These are phyloP conservation scores for Diospyros lotus DNA, from an alignment of 148 eudicot species.

Conservation along the genomic window DNA sequence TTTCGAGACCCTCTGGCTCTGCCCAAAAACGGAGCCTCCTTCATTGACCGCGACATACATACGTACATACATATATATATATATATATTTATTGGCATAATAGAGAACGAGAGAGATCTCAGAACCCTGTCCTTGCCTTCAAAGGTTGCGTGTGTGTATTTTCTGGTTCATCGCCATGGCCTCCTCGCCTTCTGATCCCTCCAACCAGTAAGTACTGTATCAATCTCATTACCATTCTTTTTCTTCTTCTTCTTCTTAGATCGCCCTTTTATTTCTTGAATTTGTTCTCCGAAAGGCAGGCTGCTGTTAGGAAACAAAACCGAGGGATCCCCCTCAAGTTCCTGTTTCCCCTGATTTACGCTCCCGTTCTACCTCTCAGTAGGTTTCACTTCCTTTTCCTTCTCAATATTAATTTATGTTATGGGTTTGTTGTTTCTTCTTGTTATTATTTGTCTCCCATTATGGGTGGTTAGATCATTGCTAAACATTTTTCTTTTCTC, in stretches of 20 bases:
- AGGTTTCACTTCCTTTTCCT: constrained; percentile 11
- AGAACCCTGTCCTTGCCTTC: no score
- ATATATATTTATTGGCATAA: no score
- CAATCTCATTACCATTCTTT: not conserved
- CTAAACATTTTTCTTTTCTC: no score
- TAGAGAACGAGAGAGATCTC: no score
- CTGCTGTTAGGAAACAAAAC: constrained; percentile 30
- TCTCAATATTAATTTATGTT: no score
- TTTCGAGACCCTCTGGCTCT: no score
- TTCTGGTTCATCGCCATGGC: not conserved
- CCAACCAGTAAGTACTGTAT: constrained; percentile 36
- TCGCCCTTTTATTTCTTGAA: not conserved
- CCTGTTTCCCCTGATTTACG: constrained; percentile 76
- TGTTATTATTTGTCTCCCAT: no score
- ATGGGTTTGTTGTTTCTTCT: no score
- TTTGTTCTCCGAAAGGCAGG: constrained; percentile 24
- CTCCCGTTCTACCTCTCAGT: constrained; percentile 97
- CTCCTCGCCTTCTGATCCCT: constrained; percentile 31
- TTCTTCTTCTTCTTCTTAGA: not conserved
- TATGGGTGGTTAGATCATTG: no score
- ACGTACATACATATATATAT: no score
- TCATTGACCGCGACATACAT: no score
- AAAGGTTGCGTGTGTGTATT: not conserved
- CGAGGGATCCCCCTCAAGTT: constrained; percentile 52
- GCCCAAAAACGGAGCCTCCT: no score